A percentile compares a stretch with the other conserved stretches of the same genome.
Conservation (phyloP, 2,329 filamentous ascomycete genomes). For the Diplodia sapinea region DNA sequence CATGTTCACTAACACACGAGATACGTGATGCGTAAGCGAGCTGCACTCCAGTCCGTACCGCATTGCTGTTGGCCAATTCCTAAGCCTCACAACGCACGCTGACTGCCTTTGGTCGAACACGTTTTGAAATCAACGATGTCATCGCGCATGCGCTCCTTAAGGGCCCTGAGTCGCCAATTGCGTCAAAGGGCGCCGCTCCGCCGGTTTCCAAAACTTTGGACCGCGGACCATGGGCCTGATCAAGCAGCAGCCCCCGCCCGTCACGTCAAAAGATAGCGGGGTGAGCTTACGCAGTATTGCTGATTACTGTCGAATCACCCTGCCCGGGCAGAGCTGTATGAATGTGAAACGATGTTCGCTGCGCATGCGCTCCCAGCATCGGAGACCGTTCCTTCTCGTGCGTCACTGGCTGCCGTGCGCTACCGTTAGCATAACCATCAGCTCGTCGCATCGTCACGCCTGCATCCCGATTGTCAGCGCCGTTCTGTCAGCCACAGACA, state of each 20-base stretch:
- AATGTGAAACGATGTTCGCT: constrained; percentile 9
- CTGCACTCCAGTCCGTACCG: neutral
- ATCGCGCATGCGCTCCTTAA: constrained; percentile 12
- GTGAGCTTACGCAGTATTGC: too few relatives aligned
- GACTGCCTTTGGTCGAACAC: constrained; percentile 11
- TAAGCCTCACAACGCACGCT: constrained; percentile 7
- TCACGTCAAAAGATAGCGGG: too few relatives aligned
- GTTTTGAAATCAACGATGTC: neutral
- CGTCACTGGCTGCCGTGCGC: neutral
- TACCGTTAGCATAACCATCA: neutral
- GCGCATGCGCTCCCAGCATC: neutral
- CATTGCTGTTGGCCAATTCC: constrained; percentile 16
- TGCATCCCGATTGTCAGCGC: neutral
- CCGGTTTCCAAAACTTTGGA: constrained; percentile 9
- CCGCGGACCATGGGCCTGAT: constrained; percentile 2
- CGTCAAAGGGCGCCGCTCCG: constrained; percentile 4
- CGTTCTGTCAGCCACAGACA: constrained; percentile 5
- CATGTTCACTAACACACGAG: neutral
- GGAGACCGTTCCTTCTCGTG: neutral
- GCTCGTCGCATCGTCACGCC: neutral
- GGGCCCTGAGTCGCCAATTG: constrained; percentile 8
- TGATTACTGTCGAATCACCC: too few relatives aligned
- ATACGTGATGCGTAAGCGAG: constrained; percentile 14
- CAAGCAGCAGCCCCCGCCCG: neutral
- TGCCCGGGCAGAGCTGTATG: neutral